phyloP scores from a whole-genome alignment of 192 early-diverging fungal species.

The Podochytrium sp. region DNA sequence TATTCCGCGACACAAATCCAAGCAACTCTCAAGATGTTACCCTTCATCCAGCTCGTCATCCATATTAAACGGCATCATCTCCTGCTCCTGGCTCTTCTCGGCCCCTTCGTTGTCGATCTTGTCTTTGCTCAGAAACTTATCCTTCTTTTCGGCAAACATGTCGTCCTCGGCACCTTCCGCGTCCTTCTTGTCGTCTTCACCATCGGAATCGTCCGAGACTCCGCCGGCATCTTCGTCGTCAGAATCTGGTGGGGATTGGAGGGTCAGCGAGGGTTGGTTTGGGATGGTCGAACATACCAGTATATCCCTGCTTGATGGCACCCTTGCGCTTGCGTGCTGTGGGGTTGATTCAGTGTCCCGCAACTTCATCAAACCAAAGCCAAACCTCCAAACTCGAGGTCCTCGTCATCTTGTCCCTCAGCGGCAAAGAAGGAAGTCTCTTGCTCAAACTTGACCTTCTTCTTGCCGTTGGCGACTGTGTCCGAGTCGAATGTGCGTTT shows the following conservation, averaged over 20 bases:
- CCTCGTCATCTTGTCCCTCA: constrained; percentile 15
- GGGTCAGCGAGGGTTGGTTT: constrained; percentile 13
- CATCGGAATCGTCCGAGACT: constrained; percentile 22
- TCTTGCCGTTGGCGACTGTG: neutral
- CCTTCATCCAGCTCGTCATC: constrained; percentile 62
- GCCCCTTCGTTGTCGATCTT: constrained; percentile 33
- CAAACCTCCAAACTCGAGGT: constrained; percentile 17
- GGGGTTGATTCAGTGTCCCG: neutral
- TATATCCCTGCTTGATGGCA: constrained; percentile 14
- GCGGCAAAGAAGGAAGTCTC: neutral
- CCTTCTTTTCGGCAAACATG: constrained; percentile 43
- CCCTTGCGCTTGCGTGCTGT: neutral
- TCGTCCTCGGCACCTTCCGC: constrained; percentile 38
- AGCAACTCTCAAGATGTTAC: too few relatives aligned
- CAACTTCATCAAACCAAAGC: neutral
- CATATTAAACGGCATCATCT: constrained; percentile 62
- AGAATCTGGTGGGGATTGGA: constrained; percentile 31
- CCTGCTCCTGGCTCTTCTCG: constrained; percentile 31
- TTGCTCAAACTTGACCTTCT: neutral
- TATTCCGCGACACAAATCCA: too few relatives aligned
- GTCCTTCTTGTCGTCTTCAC: constrained; percentile 24
- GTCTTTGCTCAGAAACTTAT: constrained; percentile 31
- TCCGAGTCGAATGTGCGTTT: neutral
- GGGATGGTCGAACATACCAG: neutral
- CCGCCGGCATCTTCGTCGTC: constrained; percentile 43